These are phyloP conservation scores for Mucor lusitanicus DNA, from an alignment of 371 early-diverging fungal genomes.

Conservation along the genomic window DNA sequence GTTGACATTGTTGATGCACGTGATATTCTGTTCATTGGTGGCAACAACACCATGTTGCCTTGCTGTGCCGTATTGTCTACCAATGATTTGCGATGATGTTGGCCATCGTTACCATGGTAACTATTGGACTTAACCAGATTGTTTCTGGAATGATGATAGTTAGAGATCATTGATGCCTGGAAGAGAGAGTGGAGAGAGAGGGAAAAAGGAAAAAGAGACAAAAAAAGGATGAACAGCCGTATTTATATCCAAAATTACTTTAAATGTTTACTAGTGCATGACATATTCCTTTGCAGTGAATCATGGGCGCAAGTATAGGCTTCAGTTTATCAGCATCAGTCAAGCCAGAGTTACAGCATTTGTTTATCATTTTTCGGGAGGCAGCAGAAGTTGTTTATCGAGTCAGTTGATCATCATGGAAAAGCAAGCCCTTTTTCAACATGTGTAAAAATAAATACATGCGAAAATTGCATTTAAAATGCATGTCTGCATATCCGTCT, in stretches of 20 bases:
- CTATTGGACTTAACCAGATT: not conserved
- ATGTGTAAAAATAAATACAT: slow-evolving; percentile 2
- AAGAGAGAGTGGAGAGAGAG: not conserved
- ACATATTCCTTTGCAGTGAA: not conserved
- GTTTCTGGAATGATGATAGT: not conserved
- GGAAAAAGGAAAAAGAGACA: not conserved
- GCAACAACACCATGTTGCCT: not conserved
- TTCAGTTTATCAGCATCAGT: not conserved
- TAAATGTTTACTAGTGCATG: slow-evolving; percentile 1
- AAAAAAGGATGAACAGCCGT: not conserved
- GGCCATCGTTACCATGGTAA: not conserved
- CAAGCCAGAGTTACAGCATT: not conserved
- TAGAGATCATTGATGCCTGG: not conserved
- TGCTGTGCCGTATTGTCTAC: not conserved
- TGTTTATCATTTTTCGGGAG: not conserved
- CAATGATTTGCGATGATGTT: not conserved
- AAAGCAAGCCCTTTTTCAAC: not conserved
- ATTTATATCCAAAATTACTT: not conserved
- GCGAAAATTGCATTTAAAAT: not conserved
- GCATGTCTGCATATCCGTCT: not conserved
- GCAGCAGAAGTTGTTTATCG: not conserved
- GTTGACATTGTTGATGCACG: slow-evolving; percentile 13
- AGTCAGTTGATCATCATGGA: slow-evolving; percentile 3
- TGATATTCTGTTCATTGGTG: slow-evolving; percentile 3
- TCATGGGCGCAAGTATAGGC: not conserved